Base-by-base conservation (phyloP, 1,139 yeast species). In the Arxiozyma heterogenica region DNA sequence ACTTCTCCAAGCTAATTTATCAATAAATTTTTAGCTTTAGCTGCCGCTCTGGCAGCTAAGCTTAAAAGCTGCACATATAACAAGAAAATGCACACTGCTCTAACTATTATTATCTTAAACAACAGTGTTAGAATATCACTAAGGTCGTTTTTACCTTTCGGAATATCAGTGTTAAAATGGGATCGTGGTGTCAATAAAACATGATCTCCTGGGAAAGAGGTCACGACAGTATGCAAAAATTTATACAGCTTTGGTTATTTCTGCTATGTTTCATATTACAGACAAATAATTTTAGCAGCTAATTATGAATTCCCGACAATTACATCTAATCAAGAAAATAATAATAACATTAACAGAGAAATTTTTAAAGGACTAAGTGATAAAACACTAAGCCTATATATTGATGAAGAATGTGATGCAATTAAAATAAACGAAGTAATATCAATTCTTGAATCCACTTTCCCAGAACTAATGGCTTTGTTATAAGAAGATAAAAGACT, bases 31-130 rank as follows among this genome's bases (percentile, higher is more conserved):
- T 27, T 52, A 52, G 53, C 5, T 38, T 4, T 49, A 52, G 56
- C 56, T 49, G 54, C 43, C 2, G 46, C 18, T 22, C 42, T 52
- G 18, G 39, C 56, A 11, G 47, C 38, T n/a, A 46, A 54, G 38
- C 46, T 49, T 2, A 41, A 52, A 15, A 51, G 51, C 39, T 51
- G 52, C 21, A 44, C 42, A 6, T 48, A 51, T 17, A 47, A 51
- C 21, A 45, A 51, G 12, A 30, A 27, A 6, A 34, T 49, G 4
- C 21, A 23, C 17, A 21, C 44, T 8, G 20, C 50, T 9, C 55
- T 54, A 8, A 18, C 51, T 5, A 39, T 17, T 12, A 5, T 5
- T 7, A 34, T 48, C 3, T 47, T 47, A 7, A 21, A 49, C 4
- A 15, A 51, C 23, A 8, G 15, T 9, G 12, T 44, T 8, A 44